A percentile compares a stretch with the other conserved stretches of the same genome.
Evolutionary conservation across 2,329 filamentous ascomycete species (phyloP).

Genomic region (Aspergillus nomiae): DNA sequence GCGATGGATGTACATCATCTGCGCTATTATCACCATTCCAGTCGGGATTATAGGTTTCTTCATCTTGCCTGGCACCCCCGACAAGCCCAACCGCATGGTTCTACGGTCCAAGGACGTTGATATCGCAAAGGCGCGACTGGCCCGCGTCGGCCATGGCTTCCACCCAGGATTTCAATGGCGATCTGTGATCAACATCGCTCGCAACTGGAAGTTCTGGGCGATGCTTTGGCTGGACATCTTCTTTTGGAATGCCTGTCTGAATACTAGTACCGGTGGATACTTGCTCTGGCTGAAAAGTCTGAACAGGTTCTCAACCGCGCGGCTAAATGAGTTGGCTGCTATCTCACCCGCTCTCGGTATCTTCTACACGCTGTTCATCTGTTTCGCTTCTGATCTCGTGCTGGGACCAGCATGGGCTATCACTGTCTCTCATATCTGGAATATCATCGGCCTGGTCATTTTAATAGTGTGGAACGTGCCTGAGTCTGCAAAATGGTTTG

Average conservation of each 20-base stretch:
- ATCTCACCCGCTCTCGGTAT: conserved; percentile 59
- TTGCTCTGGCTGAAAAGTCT: conserved; percentile 62
- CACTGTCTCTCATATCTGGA: conserved; percentile 53
- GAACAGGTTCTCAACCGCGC: conserved; percentile 46
- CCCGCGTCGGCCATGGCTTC: too few relatives aligned
- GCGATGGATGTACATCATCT: conserved; percentile 62
- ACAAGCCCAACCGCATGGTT: conserved; percentile 53
- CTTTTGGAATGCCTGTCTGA: conserved; percentile 54
- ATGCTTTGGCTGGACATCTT: conserved; percentile 52
- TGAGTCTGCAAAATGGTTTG: conserved; percentile 57
- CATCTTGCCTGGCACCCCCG: conserved; percentile 55
- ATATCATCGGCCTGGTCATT: conserved; percentile 57
- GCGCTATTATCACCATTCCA: conserved; percentile 57
- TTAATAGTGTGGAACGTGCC: conserved; percentile 60
- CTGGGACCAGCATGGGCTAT: conserved; percentile 57
- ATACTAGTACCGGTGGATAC: conserved; percentile 52
- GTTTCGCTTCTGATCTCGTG: conserved; percentile 54
- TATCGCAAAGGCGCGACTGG: conserved; percentile 49
- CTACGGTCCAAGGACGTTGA: conserved; percentile 52
- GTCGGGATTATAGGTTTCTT: conserved; percentile 55
- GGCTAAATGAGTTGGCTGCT: conserved; percentile 55
- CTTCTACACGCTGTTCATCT: conserved; percentile 53
- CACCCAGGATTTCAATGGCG: too few relatives aligned
- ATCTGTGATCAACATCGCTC: too few relatives aligned
- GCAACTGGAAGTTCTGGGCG: too few relatives aligned